phyloP scores from a whole-genome alignment of 2,329 filamentous ascomycete species.

The Aureobasidium pullulans region DNA sequence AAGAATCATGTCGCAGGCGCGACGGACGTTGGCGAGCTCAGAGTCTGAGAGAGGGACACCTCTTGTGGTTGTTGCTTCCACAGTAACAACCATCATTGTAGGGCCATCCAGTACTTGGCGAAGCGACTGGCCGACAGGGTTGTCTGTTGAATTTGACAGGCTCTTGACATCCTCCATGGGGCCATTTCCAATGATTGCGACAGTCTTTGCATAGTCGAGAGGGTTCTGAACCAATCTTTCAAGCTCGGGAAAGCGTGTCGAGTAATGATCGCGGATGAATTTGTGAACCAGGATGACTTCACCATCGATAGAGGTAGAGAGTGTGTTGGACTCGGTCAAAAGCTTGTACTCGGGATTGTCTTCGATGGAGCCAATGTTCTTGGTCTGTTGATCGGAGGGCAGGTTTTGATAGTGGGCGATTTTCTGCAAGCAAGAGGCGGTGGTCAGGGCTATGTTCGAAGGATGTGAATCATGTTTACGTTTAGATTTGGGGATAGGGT shows the following conservation, averaged over 20 bases:
- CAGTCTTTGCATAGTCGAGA: constrained; percentile 90
- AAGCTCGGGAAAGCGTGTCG: constrained; percentile 83
- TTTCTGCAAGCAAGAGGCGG: constrained; percentile 57
- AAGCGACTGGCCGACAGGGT: constrained; percentile 67
- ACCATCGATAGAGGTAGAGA: constrained; percentile 87
- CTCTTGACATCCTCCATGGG: constrained; percentile 82
- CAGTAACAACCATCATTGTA: constrained; percentile 88
- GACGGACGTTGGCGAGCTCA: constrained; percentile 65
- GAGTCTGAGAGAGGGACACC: constrained; percentile 68
- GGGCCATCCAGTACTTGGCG: constrained; percentile 80
- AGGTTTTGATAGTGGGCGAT: constrained; percentile 69
- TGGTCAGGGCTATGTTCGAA: constrained; percentile 61
- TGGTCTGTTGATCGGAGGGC: constrained; percentile 55
- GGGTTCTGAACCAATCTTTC: constrained; percentile 86
- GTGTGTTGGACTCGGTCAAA: constrained; percentile 77
- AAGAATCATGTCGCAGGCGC: constrained; percentile 83
- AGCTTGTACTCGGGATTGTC: constrained; percentile 89
- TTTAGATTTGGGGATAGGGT: constrained; percentile 20
- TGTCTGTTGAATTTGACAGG: constrained; percentile 68
- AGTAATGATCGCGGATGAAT: constrained; percentile 93
- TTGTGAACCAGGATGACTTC: constrained; percentile 94
- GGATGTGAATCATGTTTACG: constrained; percentile 54
- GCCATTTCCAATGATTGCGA: constrained; percentile 86
- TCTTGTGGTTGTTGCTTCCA: constrained; percentile 85
- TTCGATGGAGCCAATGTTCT: constrained; percentile 73